Evolutionary conservation across 352 stramenopile genomes (phyloP).

Genomic region (Sclerospora graminicola): DNA sequence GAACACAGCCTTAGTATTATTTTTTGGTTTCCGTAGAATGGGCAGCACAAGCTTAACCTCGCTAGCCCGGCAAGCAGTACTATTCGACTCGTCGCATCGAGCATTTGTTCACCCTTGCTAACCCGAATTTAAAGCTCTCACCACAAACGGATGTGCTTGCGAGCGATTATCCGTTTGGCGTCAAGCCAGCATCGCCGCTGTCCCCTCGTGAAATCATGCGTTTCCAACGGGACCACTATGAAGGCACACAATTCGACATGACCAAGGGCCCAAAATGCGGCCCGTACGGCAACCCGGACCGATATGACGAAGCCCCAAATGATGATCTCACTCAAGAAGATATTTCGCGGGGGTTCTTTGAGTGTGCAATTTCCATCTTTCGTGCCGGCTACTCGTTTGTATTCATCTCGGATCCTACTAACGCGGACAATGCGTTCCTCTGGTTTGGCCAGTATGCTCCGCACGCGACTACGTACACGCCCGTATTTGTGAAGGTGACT

Average conservation of each 20-base stretch:
- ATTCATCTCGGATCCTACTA: constrained; percentile 44
- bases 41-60: constrained; percentile 73
- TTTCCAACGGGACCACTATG: constrained; percentile 90
- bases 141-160: constrained; percentile 66
- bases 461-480: constrained; percentile 83
- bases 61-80: constrained; percentile 42
- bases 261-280: too few relatives aligned
- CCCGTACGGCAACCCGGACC: constrained; percentile 87
- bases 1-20: too few relatives aligned
- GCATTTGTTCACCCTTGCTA: constrained; percentile 78
- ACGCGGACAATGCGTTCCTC: constrained; percentile 51
- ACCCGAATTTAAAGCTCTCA: constrained; percentile 58
- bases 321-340: constrained; percentile 41
- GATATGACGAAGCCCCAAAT: constrained; percentile 56
- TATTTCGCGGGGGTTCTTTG: constrained; percentile 56
- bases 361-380: constrained; percentile 91
- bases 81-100: constrained; percentile 89
- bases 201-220: constrained; percentile 82
- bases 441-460: constrained; percentile 89
- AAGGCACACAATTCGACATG: constrained; percentile 88
- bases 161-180: constrained; percentile 83
- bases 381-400: constrained; percentile 87
- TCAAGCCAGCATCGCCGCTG: constrained; percentile 43
- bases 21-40: too few relatives aligned
- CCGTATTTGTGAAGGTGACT: constrained; percentile 70